phyloP scores from a whole-genome alignment of 306 rosid genomes.

The Styphnolobium japonicum region DNA sequence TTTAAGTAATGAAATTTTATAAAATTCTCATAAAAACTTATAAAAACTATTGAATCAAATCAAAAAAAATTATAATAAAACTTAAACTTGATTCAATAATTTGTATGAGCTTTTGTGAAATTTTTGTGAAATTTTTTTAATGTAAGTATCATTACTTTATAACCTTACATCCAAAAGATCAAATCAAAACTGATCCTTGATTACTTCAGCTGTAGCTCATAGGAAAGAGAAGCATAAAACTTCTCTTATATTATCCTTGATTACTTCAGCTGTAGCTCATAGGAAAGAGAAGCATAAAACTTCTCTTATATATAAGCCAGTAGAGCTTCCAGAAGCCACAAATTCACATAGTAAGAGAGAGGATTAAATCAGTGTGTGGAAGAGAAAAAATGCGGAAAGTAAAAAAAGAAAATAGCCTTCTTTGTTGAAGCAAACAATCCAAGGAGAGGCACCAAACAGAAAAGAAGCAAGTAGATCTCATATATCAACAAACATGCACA shows the following conservation, averaged over 20 bases:
- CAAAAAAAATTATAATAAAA: too few species aligned
- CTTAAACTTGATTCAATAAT: too few species aligned
- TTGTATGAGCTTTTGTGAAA: too few species aligned
- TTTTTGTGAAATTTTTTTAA: too few species aligned
- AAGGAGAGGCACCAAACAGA: neutral
- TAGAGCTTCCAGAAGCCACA: neutral
- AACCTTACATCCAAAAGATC: neutral
- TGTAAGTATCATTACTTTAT: too few species aligned
- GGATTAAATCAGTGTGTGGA: neutral
- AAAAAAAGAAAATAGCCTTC: neutral
- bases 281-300: neutral
- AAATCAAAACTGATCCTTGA: neutral
- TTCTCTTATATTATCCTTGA: too few species aligned
- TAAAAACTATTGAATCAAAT: too few species aligned
- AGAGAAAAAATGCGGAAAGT: neutral
- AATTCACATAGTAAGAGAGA: neutral
- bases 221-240: neutral
- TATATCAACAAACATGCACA: neutral
- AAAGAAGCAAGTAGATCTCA: conserved; percentile 3
- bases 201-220: neutral
- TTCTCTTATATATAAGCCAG: neutral
- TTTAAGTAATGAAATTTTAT: too few species aligned
- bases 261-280: neutral
- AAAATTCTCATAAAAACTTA: too few species aligned
- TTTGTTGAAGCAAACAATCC: neutral